Percentiles rank a stretch among this genome's conserved stretches.
Conservation (phyloP, 352 stramenopile species). For the Globisporangium alternatum region DNA sequence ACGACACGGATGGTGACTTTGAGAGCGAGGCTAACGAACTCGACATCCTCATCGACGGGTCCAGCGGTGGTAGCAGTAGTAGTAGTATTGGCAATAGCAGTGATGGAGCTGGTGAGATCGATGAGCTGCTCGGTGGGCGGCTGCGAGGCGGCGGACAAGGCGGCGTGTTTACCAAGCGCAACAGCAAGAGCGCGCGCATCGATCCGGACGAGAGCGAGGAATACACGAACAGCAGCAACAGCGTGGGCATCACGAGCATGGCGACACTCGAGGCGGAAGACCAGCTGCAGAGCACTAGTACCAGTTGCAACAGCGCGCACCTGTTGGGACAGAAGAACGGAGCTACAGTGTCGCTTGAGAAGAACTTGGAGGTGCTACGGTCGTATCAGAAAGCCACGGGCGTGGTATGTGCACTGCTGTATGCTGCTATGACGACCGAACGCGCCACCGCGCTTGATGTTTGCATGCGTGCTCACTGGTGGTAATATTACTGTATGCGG, state of each 20-base stretch:
- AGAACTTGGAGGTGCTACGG: constrained; percentile 44
- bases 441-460: background rate
- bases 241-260: constrained; percentile 1
- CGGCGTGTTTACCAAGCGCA: constrained; percentile 18
- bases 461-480: constrained; percentile 3
- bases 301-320: background rate
- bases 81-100: background rate
- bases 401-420: constrained; percentile 27
- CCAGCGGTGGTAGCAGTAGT: constrained; percentile 10
- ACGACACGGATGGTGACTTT: constrained; percentile 18
- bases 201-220: background rate
- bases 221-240: background rate
- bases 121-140: constrained; percentile 10
- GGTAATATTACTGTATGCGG: constrained; percentile 5
- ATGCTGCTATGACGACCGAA: background rate
- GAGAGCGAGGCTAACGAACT: constrained; percentile 29
- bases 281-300: constrained; percentile 12
- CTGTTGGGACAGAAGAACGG: constrained; percentile 14
- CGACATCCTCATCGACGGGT: constrained; percentile 40
- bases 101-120: constrained; percentile 3
- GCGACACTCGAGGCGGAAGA: constrained; percentile 12
- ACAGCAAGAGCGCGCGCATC: constrained; percentile 12
- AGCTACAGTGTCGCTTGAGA: constrained; percentile 15
- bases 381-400: constrained; percentile 72
- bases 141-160: constrained; percentile 19